phyloP scores from a whole-genome alignment of 2,329 filamentous ascomycete genomes.

The Sclerotinia sclerotiorum region DNA sequence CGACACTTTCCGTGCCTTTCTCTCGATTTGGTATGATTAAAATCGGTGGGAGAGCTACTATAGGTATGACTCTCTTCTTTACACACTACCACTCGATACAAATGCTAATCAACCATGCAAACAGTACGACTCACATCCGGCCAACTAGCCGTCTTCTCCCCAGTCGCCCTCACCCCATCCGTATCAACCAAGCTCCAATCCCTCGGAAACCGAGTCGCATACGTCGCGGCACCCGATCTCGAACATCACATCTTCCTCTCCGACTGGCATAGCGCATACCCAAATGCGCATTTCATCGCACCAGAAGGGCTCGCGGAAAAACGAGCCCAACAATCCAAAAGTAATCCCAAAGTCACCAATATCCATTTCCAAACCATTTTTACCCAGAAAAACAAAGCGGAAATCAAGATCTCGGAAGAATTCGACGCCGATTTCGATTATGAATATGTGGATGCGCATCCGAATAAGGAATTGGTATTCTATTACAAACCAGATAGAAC shows the following conservation, averaged over 20 bases:
- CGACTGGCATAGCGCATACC: slow-evolving; percentile 78
- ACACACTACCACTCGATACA: background rate
- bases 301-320: slow-evolving; percentile 83
- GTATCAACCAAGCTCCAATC: slow-evolving; percentile 63
- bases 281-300: slow-evolving; percentile 75
- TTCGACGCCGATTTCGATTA: slow-evolving; percentile 86
- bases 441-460: slow-evolving; percentile 78
- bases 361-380: slow-evolving; percentile 66
- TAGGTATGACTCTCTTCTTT: slow-evolving; percentile 56
- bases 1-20: slow-evolving; percentile 82
- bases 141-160: slow-evolving; percentile 84
- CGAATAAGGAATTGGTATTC: slow-evolving; percentile 87
- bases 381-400: slow-evolving; percentile 52
- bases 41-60: slow-evolving; percentile 82
- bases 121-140: slow-evolving; percentile 76
- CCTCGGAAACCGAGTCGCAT: slow-evolving; percentile 71
- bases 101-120: slow-evolving; percentile 13
- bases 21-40: slow-evolving; percentile 74
- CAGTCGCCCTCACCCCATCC: slow-evolving; percentile 77
- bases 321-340: slow-evolving; percentile 60
- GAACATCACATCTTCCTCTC: slow-evolving; percentile 96
- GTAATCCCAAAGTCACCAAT: slow-evolving; percentile 47
- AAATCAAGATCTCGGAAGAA: slow-evolving; percentile 63
- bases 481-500: slow-evolving; percentile 75
- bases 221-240: slow-evolving; percentile 83